A percentile compares a stretch with the other conserved stretches of the same genome.
These are phyloP conservation scores for Cercospora nicotianae DNA, from an alignment of 2,329 filamentous ascomycete genomes.

Conservation along the genomic window DNA sequence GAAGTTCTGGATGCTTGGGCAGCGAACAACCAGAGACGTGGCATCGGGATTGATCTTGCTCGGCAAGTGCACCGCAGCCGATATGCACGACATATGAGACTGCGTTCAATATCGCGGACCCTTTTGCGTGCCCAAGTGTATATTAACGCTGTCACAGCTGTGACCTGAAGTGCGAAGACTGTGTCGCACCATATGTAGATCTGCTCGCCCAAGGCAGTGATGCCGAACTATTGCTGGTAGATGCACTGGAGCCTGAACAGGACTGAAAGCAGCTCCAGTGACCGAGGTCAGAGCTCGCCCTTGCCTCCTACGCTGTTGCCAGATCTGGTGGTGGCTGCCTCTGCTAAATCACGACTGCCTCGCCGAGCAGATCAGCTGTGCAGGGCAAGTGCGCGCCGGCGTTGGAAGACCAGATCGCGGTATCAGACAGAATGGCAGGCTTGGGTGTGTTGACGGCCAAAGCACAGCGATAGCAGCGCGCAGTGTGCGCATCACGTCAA, in stretches of 20 bases:
- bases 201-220: not conserved
- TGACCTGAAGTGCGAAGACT: not conserved
- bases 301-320: not conserved
- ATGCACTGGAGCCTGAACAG: too few species aligned
- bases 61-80: conserved; percentile 1
- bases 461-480: not conserved
- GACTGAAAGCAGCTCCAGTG: not conserved
- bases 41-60: not conserved
- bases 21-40: not conserved
- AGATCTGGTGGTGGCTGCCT: not conserved
- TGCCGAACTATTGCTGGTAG: too few species aligned
- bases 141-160: too few species aligned
- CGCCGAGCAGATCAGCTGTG: not conserved
- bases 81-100: conserved; percentile 4
- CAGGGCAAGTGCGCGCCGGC: not conserved
- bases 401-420: not conserved
- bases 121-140: not conserved
- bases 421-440: not conserved
- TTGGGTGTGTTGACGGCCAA: not conserved
- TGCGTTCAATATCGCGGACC: not conserved
- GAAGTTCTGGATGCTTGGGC: not conserved
- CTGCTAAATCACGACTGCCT: not conserved
- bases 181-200: not conserved
- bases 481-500: not conserved
- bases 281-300: not conserved